These are phyloP conservation scores for Ensete ventricosum DNA, from an alignment of 176 grass and related monocot genomes.

Conservation along the genomic window DNA sequence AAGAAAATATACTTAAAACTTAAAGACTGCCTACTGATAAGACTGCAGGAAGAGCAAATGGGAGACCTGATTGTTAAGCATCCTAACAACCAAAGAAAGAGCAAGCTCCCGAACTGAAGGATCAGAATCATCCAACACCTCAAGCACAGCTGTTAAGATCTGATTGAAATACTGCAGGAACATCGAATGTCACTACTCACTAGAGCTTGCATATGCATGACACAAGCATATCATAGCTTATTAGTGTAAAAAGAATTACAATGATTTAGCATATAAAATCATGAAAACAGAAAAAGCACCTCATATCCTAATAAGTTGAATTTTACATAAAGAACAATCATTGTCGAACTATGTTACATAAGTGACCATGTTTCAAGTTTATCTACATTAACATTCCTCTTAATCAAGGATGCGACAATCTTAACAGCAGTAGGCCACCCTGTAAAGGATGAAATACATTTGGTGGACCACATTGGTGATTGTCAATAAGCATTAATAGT, in stretches of 20 bases:
- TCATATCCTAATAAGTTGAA: not conserved
- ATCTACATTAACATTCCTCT: no score
- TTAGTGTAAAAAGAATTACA: not conserved
- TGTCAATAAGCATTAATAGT: no score
- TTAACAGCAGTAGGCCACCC: no score
- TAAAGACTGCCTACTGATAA: not conserved
- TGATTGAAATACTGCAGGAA: conserved; percentile 96
- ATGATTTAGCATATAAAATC: not conserved
- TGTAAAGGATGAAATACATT: no score
- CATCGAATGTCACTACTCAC: not conserved
- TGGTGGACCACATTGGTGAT: no score
- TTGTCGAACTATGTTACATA: no score
- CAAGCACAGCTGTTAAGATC: conserved; percentile 81
- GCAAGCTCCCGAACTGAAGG: conserved; percentile 57
- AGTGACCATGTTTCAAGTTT: no score
- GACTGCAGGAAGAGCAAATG: not conserved
- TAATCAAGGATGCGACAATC: no score
- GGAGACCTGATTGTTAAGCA: conserved; percentile 83
- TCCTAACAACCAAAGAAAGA: conserved; percentile 70
- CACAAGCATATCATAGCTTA: not conserved
- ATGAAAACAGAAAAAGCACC: not conserved
- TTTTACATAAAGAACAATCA: not conserved
- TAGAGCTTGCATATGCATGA: not conserved
- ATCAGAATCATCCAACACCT: conserved; percentile 75
- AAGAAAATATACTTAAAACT: not conserved